Conservation (phyloP, 805 yeast genomes). For the Yamadazyma akitaensis region DNA sequence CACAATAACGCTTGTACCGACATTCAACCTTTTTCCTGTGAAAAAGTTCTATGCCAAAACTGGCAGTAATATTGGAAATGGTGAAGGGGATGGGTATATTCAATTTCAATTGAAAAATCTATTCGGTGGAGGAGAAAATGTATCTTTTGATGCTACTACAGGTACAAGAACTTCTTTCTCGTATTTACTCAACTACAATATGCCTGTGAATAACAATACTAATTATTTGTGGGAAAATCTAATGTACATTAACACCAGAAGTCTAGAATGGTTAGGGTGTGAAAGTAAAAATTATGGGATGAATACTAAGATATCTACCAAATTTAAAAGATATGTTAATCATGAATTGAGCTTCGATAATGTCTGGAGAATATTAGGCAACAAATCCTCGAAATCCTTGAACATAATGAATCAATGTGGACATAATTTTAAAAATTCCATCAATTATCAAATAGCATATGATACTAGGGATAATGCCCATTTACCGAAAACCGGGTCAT, state of each 20-base stretch:
- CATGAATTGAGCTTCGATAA: slow-evolving; percentile 51
- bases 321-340: slow-evolving; percentile 23
- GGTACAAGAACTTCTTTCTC: slow-evolving; percentile 51
- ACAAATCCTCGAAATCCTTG: slow-evolving; percentile 26
- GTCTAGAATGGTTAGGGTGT: slow-evolving; percentile 47
- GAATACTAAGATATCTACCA: slow-evolving; percentile 39
- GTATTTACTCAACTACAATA: slow-evolving; percentile 45
- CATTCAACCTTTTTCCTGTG: slow-evolving; percentile 46
- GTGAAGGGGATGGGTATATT: slow-evolving; percentile 93
- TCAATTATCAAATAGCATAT: slow-evolving; percentile 36
- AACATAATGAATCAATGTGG: slow-evolving; percentile 42
- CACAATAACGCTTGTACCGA: slow-evolving; percentile 30
- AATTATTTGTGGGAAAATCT: slow-evolving; percentile 38
- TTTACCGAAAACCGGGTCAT: slow-evolving; percentile 43
- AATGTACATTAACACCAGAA: slow-evolving; percentile 41
- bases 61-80: slow-evolving; percentile 95
- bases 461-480: slow-evolving; percentile 45
- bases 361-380: slow-evolving; percentile 36
- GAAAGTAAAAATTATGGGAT: slow-evolving; percentile 44
- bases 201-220: slow-evolving; percentile 44
- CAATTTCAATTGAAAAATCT: slow-evolving; percentile 59
- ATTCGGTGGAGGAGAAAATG: slow-evolving; percentile 55
- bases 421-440: slow-evolving; percentile 42
- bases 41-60: slow-evolving; percentile 80
- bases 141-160: slow-evolving; percentile 49